Conservation (phyloP, 2,329 filamentous ascomycete genomes). For the Microascus cirrosus region DNA sequence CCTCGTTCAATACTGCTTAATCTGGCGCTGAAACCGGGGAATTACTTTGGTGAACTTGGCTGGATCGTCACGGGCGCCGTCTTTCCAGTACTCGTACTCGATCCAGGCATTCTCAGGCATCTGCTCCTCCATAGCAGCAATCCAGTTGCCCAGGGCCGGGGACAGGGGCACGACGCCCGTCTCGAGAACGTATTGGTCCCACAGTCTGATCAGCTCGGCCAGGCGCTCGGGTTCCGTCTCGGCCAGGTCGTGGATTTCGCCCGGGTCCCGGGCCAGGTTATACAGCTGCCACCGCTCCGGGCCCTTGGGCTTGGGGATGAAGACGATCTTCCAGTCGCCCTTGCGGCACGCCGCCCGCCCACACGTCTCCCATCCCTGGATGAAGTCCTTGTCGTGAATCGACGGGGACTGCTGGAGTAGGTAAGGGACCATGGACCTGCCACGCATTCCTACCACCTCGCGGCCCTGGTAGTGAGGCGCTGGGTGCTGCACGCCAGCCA, state of each 20-base stretch:
- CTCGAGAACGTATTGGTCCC: slow-evolving; percentile 21
- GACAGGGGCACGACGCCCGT: not conserved
- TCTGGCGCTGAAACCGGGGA: not conserved
- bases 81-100: not conserved
- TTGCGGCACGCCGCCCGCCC: slow-evolving; percentile 20
- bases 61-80: not conserved
- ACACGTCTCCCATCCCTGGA: slow-evolving; percentile 21
- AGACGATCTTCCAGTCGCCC: slow-evolving; percentile 21
- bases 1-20: no score
- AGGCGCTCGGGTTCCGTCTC: slow-evolving; percentile 14
- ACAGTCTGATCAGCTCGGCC: slow-evolving; percentile 14
- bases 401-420: not conserved
- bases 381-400: slow-evolving; percentile 23
- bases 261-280: slow-evolving; percentile 18
- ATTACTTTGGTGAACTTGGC: not conserved
- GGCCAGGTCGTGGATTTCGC: slow-evolving; percentile 18
- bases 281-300: slow-evolving; percentile 20
- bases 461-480: slow-evolving; percentile 23
- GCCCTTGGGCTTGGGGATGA: slow-evolving; percentile 15
- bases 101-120: not conserved
- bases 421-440: slow-evolving; percentile 14
- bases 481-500: slow-evolving; percentile 28
- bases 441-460: slow-evolving; percentile 37
- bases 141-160: not conserved
- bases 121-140: not conserved